phyloP scores from a whole-genome alignment of 306 rosid species.

The Carpinus viminea region DNA sequence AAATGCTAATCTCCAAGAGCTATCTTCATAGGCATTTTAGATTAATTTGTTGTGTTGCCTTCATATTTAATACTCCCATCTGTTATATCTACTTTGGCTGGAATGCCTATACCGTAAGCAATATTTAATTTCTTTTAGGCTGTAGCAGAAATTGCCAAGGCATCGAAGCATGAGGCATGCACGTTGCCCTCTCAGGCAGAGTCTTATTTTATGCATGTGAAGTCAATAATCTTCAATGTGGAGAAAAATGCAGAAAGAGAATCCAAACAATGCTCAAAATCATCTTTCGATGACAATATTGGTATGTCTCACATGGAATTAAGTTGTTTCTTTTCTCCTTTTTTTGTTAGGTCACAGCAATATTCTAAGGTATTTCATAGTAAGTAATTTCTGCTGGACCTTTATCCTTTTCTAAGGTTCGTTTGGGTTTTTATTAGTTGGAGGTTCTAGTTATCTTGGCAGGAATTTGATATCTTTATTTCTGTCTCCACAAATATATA shows the following conservation, averaged over 20 bases:
- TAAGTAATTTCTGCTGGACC: background rate
- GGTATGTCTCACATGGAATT: constrained; percentile 27
- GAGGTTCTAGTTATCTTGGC: constrained; percentile 9
- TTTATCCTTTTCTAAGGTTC: background rate
- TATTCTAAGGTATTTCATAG: background rate
- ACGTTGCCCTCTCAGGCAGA: constrained; percentile 63
- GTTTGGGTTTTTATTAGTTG: background rate
- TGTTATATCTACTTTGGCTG: constrained; percentile 2
- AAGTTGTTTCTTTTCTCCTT: constrained; percentile 32
- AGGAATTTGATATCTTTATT: constrained; percentile 7
- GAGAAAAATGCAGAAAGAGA: constrained; percentile 32
- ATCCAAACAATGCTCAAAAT: constrained; percentile 37
- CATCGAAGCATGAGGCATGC: constrained; percentile 74
- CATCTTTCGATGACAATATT: constrained; percentile 9
- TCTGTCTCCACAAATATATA: background rate
- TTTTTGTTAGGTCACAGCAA: background rate
- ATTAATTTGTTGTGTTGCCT: background rate
- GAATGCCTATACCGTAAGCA: constrained; percentile 14
- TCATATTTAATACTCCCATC: too few relatives aligned
- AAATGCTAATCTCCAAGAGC: too few relatives aligned
- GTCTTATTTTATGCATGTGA: constrained; percentile 57
- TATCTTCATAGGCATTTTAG: background rate
- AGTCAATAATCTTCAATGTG: constrained; percentile 47
- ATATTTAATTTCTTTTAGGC: constrained; percentile 52
- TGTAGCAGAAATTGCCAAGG: constrained; percentile 76